Evolutionary conservation across 495 filamentous ascomycete species (phyloP), one percentile per base, ranked within the genome.

Genomic region (Trichoderma erinaceum): DNA sequence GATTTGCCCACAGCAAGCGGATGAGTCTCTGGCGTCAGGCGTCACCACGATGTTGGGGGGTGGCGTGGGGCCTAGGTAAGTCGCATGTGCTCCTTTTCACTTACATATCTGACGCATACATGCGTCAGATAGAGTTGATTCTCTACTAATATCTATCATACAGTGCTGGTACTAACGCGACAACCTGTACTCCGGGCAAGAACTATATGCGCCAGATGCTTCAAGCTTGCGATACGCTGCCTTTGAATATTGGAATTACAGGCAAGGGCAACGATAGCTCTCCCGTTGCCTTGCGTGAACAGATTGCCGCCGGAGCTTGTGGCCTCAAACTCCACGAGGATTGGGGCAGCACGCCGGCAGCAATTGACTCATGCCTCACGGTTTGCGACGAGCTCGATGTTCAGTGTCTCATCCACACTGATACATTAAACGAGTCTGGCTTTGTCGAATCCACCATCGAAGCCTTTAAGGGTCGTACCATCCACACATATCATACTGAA

Each of bases 401-500:
- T 56, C 95, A 99, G 73, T 96, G 92, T 71, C 88, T 98, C 68
- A 97, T 99, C 74, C 95, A 99, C 76, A 98, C 95, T 3, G 95
- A 99, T 77, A 99, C 95, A 0, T 86, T 99, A 56, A 99, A 99
- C 78, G 95, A 99, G 78, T 94, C 91, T 58, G 95, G 95, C 27
- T 99, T 96, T 76, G 95, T 99, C 52, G 96, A 97, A 77, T 89
- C 92, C 69, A 97, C 94, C 46, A 89, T 97, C 70, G 83, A 83
- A 25, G 88, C 96, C 35, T 92, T 98, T 84, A 92, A 92, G 76
- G 84, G 87, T 73, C 90, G 95, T 67, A 91, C 92, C 6, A 97
- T 99, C 72, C 95, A 99, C 81, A 97, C 95, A 16, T 99, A 99
- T 80, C 95, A 99, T 79, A 98, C 96, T 52, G 95, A 99, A 77